Base-by-base conservation (phyloP, 306 rosid species). In the Quercus cerris region DNA sequence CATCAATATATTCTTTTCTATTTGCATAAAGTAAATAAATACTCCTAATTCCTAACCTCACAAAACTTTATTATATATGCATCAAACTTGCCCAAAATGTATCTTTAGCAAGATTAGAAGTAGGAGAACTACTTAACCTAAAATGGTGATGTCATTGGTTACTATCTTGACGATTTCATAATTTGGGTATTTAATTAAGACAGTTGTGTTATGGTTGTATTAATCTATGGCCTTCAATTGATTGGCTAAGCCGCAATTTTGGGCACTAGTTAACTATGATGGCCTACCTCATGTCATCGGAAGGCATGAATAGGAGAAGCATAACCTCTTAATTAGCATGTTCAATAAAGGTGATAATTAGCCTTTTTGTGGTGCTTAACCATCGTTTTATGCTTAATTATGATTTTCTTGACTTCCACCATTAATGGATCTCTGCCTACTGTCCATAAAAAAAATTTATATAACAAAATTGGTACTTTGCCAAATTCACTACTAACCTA, bases 331-430 rank as follows among this genome's bases (percentile, higher is more conserved):
- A 70, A 17, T 30, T 71, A n/a, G 75, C 27, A 74, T 82, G 81
- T 77, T 85, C 80, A 75, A 85, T 70, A 80, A 68, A 75, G 75
- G 84, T 75, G 78, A 83, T 83, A 67, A 85, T 80, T 85, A 72
- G 54, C 70, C 62, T 75, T 62, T 56, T 17, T 56, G 52, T 68
- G 71, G 85, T 82, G 85, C 88, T 74, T 84, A 80, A 85, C 82
- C 78, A 81, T 76, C 77, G 80, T 35, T 85, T 79, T 73, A 41
- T 80, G 46, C 49, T 59, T 75, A 79, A 87, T 87, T 59, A 88
- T 88, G 85, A 71, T 81, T 10, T 41, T 59, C 81, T 84, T 83
- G 90, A 89, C 87, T 73, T 56, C 25, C 31, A 23, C 84, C 87
- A 79, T 76, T 81, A 59, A 61, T 70, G 67, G 78, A 63, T 75